Base-by-base conservation (phyloP, 2,329 filamentous ascomycete species). In the Nothopassalora personata region DNA sequence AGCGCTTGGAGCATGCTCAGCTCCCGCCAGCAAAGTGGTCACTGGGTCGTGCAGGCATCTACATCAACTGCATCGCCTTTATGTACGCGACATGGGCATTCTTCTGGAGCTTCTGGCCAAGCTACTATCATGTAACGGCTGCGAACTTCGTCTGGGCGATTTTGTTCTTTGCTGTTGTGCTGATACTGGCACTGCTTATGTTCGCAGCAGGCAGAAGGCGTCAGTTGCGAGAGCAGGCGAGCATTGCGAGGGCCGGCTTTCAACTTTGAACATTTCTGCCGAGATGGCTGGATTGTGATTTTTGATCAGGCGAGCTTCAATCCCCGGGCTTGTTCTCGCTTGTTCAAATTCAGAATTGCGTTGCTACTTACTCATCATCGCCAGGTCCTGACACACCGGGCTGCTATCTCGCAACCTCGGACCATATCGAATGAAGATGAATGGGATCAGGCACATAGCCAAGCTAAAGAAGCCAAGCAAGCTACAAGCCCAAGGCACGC, bases 401-500 rank as follows among this genome's bases (percentile, higher is more conserved):
- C 82, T 85, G 10, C 78, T 78, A 27, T 76, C 78, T 33, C 86
- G 77, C 52, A 89, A 82, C 57, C 58, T 66, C 18, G 75, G 73
- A 0, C 81, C 81, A 67, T 80, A 84, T 66, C 73, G 77, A 60
- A 85, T 78, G 64, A 87, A 85, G 3, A 79, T 68, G 67, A 86
- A 84, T 0, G 83, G 84, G 46, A 86, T 83, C 5, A 83, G 64
- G 50, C 79, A 80, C 60, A 85, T 74, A 6, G 66, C 72, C 28
- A 81, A 55, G 59, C 76, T 79, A 59, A 82, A 67, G 54, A 81
- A 80, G 0, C 77, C 81, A 10, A 83, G 65, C 54, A 83, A 57
- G 58, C 75, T 79, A 47, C 78, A 81, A 7, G 80, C 81, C 88
- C 89, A 91, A 61, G 87, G 83, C 59, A 86, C 83, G 11, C 88